phyloP scores from a whole-genome alignment of 2,329 filamentous ascomycete genomes.

The Pestalotiopsis sp. region DNA sequence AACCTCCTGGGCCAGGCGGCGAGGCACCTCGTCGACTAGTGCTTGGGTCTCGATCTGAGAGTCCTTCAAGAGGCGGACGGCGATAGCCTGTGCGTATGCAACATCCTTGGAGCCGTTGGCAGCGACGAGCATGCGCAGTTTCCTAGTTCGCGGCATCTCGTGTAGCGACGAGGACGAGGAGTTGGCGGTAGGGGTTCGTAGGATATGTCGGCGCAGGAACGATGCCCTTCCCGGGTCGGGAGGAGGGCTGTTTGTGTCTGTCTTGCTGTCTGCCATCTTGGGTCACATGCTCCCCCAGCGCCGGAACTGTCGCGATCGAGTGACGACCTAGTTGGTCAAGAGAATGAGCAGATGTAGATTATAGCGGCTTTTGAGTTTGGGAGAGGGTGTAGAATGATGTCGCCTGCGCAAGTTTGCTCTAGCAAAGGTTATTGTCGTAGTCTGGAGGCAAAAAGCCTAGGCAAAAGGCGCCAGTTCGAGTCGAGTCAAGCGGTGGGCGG shows the following conservation, averaged over 20 bases:
- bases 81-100: conserved; percentile 67
- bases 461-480: not conserved
- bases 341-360: not conserved
- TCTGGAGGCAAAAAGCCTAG: not conserved
- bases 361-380: not conserved
- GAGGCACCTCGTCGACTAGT: conserved; percentile 67
- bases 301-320: not conserved
- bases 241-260: conserved; percentile 11
- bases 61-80: conserved; percentile 69
- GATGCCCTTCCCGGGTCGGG: conserved; percentile 14
- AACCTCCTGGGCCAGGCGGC: conserved; percentile 65
- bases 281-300: not conserved
- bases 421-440: not conserved
- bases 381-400: not conserved
- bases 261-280: conserved; percentile 7
- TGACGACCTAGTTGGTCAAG: not conserved
- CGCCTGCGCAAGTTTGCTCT: not conserved
- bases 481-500: conserved; percentile 4
- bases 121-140: conserved; percentile 65
- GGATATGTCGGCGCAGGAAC: conserved; percentile 14
- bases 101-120: conserved; percentile 68
- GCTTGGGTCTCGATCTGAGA: conserved; percentile 63
- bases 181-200: conserved; percentile 22
- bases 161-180: conserved; percentile 36
- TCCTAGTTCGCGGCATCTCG: conserved; percentile 44